Percentiles rank a stretch among this genome's conserved stretches.
Conservation (phyloP, 2,329 filamentous ascomycete species). For the Thermothelomyces thermophilus region DNA sequence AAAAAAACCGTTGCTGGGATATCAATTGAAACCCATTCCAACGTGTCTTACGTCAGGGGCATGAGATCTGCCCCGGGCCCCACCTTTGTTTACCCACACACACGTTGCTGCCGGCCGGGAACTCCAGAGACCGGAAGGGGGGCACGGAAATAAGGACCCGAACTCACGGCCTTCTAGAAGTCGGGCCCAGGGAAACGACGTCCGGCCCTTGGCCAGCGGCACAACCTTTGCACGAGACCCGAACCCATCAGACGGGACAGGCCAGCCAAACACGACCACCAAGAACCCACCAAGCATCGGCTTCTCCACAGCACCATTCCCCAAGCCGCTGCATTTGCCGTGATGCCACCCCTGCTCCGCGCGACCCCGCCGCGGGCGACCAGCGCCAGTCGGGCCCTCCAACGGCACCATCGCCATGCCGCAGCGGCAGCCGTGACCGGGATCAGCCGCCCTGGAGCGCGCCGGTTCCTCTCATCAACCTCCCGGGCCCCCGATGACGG, state of each 20-base stretch:
- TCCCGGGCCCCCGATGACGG: background rate
- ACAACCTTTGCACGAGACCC: background rate
- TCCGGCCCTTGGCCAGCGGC: background rate
- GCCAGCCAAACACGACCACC: background rate
- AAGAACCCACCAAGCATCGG: background rate
- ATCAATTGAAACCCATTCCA: too few species aligned
- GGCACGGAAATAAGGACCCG: too few species aligned
- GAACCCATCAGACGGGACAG: background rate
- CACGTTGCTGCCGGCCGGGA: too few species aligned
- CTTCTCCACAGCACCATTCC: background rate
- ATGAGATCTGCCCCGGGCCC: too few species aligned
- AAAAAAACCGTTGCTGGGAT: background rate
- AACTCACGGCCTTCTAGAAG: background rate
- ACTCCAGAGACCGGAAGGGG: too few species aligned
- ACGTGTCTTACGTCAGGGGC: too few species aligned
- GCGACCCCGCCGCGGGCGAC: slow-evolving; percentile 13
- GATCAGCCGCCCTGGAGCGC: background rate
- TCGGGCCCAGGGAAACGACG: slow-evolving; percentile 1
- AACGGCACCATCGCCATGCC: slow-evolving; percentile 4
- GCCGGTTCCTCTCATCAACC: slow-evolving; percentile 9
- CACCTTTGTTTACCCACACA: too few species aligned
- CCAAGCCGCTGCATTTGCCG: slow-evolving; percentile 16
- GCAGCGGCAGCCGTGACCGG: slow-evolving; percentile 8
- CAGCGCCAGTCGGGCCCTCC: slow-evolving; percentile 7
- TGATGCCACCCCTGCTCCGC: slow-evolving; percentile 18